Conservation (phyloP, 495 filamentous ascomycete species). For the Entonaema liquescens region DNA sequence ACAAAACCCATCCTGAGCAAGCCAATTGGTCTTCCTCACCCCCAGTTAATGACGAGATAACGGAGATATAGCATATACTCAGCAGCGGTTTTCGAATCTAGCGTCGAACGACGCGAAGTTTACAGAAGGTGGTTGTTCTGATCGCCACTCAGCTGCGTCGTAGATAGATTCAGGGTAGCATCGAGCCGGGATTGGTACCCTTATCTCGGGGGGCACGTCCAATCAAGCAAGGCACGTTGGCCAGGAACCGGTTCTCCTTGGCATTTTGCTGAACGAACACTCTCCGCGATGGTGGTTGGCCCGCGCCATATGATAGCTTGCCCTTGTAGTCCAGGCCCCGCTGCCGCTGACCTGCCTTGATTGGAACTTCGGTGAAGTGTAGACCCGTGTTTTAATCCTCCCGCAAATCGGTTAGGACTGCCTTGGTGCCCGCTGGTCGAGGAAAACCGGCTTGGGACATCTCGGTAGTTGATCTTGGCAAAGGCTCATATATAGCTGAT, state of each 20-base stretch:
- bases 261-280: conserved; percentile 12
- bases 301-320: conserved; percentile 16
- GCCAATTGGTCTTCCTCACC: conserved; percentile 16
- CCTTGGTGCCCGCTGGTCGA: too few relatives aligned
- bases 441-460: neutral
- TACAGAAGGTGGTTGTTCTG: conserved; percentile 32
- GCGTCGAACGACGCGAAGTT: conserved; percentile 19
- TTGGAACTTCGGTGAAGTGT: conserved; percentile 34
- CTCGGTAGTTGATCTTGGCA: conserved; percentile 19
- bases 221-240: conserved; percentile 41
- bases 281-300: conserved; percentile 30
- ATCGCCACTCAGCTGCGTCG: conserved; percentile 20
- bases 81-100: conserved; percentile 13
- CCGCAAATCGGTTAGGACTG: conserved; percentile 6
- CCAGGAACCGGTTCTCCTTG: conserved; percentile 24
- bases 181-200: conserved; percentile 17
- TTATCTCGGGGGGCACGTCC: conserved; percentile 35
- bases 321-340: conserved; percentile 24
- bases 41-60: conserved; percentile 5
- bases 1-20: neutral
- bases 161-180: conserved; percentile 20
- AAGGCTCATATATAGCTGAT: neutral
- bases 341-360: conserved; percentile 32
- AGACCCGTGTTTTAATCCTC: neutral
- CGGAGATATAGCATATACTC: conserved; percentile 10